Evolutionary conservation across 1,284 basidiomycete genomes (phyloP).

Genomic region (Marasmius fiardii): DNA sequence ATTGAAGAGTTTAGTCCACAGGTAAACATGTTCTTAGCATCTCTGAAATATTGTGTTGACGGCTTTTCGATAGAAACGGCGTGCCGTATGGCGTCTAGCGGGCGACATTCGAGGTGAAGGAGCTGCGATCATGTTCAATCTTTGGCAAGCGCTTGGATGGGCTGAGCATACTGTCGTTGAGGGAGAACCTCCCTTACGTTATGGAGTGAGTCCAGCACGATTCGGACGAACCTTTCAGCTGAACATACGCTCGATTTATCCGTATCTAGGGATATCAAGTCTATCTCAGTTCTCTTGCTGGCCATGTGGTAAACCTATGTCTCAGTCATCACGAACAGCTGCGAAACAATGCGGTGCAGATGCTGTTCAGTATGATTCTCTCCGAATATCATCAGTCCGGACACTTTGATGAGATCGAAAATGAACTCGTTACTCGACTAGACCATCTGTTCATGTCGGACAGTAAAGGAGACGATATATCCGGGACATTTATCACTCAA

Average conservation of each 20-base stretch:
- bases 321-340: conserved; percentile 93
- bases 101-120: conserved; percentile 95
- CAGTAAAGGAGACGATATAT: conserved; percentile 86
- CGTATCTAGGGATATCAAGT: conserved; percentile 73
- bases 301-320: conserved; percentile 89
- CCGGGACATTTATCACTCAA: conserved; percentile 89
- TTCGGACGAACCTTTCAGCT: not conserved
- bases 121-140: conserved; percentile 74
- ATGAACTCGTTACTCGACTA: conserved; percentile 91
- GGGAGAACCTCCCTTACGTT: conserved; percentile 50
- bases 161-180: conserved; percentile 52
- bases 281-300: conserved; percentile 83
- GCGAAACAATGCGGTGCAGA: conserved; percentile 87
- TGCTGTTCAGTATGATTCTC: conserved; percentile 95
- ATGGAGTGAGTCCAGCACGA: conserved; percentile 48
- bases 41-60: conserved; percentile 3
- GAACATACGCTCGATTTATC: not conserved
- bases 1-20: conserved; percentile 95
- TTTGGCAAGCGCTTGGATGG: conserved; percentile 90
- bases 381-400: conserved; percentile 84
- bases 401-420: conserved; percentile 86
- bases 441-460: conserved; percentile 93
- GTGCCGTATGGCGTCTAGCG: conserved; percentile 93
- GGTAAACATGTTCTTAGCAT: conserved; percentile 37
- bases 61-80: conserved; percentile 65